Evolutionary conservation across 2,329 filamentous ascomycete genomes (phyloP).

Genomic region (Ophiostoma sp.): DNA sequence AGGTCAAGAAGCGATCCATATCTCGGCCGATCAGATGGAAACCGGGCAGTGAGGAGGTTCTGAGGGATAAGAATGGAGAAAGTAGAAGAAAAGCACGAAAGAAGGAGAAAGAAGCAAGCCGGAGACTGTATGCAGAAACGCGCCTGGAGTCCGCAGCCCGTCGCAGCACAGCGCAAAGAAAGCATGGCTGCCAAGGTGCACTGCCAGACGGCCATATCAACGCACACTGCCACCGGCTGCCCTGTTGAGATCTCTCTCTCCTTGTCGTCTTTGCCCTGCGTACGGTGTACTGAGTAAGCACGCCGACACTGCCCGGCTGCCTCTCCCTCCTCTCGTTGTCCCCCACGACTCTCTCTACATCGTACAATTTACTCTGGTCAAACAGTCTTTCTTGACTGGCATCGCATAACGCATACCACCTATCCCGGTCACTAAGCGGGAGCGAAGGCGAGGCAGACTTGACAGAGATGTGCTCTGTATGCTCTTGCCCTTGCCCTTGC

Average conservation of each 20-base stretch:
- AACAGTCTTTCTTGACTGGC: background rate
- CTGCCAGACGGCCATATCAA: too few species aligned
- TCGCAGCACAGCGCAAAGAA: background rate
- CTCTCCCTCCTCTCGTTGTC: background rate
- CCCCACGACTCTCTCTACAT: background rate
- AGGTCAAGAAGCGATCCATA: background rate
- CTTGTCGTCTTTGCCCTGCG: too few species aligned
- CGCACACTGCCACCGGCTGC: background rate
- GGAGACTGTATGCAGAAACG: too few species aligned
- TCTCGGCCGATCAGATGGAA: background rate
- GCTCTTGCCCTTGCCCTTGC: too few species aligned
- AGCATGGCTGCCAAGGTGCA: background rate
- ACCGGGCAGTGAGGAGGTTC: background rate
- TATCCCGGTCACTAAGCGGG: background rate
- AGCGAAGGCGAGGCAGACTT: slow-evolving; percentile 6
- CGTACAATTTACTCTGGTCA: too few species aligned
- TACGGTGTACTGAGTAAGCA: too few species aligned
- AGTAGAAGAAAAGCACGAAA: background rate
- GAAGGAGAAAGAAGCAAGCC: background rate
- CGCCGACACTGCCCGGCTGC: background rate
- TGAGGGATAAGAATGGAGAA: background rate
- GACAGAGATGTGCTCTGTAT: background rate
- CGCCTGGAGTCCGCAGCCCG: background rate
- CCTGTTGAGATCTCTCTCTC: too few species aligned
- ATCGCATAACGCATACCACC: background rate